Evolutionary conservation across 106 monocot genomes (phyloP).

Genomic region (Vanilla planifolia): DNA sequence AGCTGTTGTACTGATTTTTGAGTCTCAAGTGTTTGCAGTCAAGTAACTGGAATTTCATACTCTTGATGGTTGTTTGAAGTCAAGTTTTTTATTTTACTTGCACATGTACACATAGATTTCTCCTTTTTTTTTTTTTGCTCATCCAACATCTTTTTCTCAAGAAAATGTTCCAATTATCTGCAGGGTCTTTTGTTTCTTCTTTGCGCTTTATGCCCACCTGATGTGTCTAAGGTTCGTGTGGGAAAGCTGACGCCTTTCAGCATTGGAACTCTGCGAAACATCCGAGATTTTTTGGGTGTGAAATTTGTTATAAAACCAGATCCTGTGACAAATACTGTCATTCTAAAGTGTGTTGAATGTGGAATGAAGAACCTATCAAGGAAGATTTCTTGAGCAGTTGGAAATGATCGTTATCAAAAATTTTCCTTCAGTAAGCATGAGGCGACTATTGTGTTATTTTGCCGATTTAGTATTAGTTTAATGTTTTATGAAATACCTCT

Average conservation of each 20-base stretch:
- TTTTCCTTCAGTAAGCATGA: too few species aligned
- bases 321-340: conserved; percentile 50
- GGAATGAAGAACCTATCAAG: conserved; percentile 75
- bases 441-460: too few species aligned
- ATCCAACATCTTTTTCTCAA: background rate
- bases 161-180: background rate
- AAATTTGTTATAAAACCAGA: conserved; percentile 85
- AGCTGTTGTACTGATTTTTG: too few species aligned
- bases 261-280: conserved; percentile 68
- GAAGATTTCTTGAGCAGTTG: conserved; percentile 34
- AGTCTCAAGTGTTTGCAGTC: too few species aligned
- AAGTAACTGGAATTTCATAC: too few species aligned
- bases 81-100: too few species aligned
- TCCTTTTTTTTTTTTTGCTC: background rate
- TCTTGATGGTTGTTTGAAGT: too few species aligned
- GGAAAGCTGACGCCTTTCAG: conserved; percentile 74
- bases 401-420: too few species aligned
- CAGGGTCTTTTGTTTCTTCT: conserved; percentile 89
- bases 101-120: too few species aligned
- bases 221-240: conserved; percentile 87
- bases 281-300: conserved; percentile 79
- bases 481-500: too few species aligned
- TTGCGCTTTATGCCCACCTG: conserved; percentile 81
- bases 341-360: conserved; percentile 79
- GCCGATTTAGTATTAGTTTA: too few species aligned